Conservation (phyloP, 495 filamentous ascomycete genomes). For the Penicillium daleae region DNA sequence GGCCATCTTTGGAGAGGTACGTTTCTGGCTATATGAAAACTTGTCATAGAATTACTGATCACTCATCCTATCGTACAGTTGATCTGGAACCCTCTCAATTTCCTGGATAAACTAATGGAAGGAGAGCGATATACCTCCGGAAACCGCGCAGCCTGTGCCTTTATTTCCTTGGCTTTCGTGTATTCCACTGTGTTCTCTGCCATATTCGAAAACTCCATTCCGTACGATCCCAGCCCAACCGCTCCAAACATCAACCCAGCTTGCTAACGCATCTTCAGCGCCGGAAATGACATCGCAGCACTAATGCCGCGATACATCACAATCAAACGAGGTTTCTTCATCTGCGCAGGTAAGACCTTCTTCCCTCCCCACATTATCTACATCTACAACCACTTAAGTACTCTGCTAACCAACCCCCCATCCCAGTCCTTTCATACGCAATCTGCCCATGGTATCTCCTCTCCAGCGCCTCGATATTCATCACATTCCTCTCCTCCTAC, state of each 20-base stretch:
- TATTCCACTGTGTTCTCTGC: conserved; percentile 33
- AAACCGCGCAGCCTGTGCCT: conserved; percentile 28
- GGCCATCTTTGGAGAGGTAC: background rate
- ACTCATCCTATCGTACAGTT: conserved; percentile 12
- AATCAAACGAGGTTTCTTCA: background rate
- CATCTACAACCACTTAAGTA: no score
- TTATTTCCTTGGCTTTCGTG: conserved; percentile 33
- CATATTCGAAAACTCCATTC: conserved; percentile 34
- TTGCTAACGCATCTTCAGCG: background rate
- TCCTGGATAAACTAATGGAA: conserved; percentile 33
- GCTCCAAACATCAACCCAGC: no score
- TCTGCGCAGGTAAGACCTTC: background rate
- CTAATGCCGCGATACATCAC: background rate
- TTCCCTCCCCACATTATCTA: background rate
- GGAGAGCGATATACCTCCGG: conserved; percentile 32
- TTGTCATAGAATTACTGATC: background rate
- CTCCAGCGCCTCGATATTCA: conserved; percentile 33
- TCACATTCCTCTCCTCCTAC: conserved; percentile 40
- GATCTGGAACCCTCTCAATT: conserved; percentile 32
- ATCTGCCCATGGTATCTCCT: conserved; percentile 42
- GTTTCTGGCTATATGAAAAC: background rate
- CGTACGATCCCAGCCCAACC: background rate
- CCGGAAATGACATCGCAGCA: background rate
- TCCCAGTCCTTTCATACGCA: conserved; percentile 32
- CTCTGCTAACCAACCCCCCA: background rate